Percentiles rank a stretch among this genome's conserved stretches.
phyloP scores from a whole-genome alignment of 371 early-diverging fungal genomes.

The Rhizopus microsporus region DNA sequence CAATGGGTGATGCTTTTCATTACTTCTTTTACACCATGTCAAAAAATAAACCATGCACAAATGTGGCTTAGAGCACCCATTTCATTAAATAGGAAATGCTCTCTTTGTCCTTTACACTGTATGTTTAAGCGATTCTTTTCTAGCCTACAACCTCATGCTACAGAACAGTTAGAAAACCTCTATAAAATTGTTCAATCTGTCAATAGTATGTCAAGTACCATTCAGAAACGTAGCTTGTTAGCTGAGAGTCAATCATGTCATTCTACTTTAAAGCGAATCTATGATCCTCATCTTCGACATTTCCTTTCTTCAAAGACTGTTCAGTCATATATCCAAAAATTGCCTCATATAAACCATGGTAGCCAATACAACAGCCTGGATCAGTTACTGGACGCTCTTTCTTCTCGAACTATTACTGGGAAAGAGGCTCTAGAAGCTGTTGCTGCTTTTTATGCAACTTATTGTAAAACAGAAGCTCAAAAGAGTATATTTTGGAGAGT shows the following conservation, averaged over 20 bases:
- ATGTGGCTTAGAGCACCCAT: conserved; percentile 13
- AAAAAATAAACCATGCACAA: conserved; percentile 10
- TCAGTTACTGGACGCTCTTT: conserved; percentile 40
- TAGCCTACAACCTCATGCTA: background rate
- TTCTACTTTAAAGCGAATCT: conserved; percentile 51
- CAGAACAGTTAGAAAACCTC: conserved; percentile 35
- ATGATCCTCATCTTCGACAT: conserved; percentile 49
- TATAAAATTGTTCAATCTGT: conserved; percentile 33
- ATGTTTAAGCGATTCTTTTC: conserved; percentile 12
- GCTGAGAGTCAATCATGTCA: conserved; percentile 31
- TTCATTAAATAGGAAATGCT: background rate
- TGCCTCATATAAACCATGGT: background rate
- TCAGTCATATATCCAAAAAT: conserved; percentile 16
- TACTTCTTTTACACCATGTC: conserved; percentile 74
- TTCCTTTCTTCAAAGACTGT: conserved; percentile 33
- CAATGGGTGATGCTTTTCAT: conserved; percentile 74
- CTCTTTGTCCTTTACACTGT: background rate
- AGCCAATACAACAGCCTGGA: conserved; percentile 7
- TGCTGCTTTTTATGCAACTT: conserved; percentile 33
- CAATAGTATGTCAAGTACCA: conserved; percentile 30
- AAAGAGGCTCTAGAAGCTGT: conserved; percentile 43
- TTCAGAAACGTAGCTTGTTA: conserved; percentile 38
- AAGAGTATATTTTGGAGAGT: conserved; percentile 50
- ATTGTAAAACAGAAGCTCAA: conserved; percentile 27
- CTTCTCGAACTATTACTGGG: conserved; percentile 50